These are phyloP conservation scores for Colletotrichum cereale DNA, from an alignment of 2,329 filamentous ascomycete species.

Conservation along the genomic window DNA sequence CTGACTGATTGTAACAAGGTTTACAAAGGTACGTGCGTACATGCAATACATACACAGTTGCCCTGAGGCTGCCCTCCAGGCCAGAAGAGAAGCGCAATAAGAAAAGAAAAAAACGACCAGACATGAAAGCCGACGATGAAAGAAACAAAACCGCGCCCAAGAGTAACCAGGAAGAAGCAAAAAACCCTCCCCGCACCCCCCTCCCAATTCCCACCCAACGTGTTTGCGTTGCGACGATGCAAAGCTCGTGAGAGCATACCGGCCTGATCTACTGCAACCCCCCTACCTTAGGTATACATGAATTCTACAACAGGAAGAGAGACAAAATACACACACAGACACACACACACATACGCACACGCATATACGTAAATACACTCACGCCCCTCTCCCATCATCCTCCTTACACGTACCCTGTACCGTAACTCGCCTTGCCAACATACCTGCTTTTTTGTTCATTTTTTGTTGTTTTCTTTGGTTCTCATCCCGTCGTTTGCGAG, in stretches of 20 bases:
- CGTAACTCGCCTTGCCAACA: not conserved
- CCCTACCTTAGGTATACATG: conserved; percentile 39
- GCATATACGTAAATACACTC: conserved; percentile 3
- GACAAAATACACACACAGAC: not conserved
- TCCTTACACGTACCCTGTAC: not conserved
- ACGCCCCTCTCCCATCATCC: conserved; percentile 1
- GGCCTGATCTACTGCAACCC: conserved; percentile 40
- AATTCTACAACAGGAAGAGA: conserved; percentile 33
- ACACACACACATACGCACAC: conserved; percentile 15
- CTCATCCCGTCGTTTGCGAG: conserved; percentile 37
- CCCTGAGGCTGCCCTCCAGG: not conserved
- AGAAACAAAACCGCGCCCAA: conserved; percentile 4
- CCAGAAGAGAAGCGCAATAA: not conserved
- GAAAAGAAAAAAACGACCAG: not conserved
- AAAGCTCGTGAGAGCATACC: conserved; percentile 44
- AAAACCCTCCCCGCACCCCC: not conserved
- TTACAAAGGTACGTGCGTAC: conserved; percentile 17
- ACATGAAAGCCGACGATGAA: conserved; percentile 10
- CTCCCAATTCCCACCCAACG: not conserved
- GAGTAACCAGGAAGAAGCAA: conserved; percentile 17
- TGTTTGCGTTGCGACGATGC: conserved; percentile 22
- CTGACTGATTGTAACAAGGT: conserved; percentile 3
- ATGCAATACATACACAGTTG: conserved; percentile 12
- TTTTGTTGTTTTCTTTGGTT: conserved; percentile 26
- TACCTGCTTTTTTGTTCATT: conserved; percentile 4